A percentile compares a stretch with the other conserved stretches of the same genome.
phyloP scores from a whole-genome alignment of 106 monocot genomes.

The Acanthochlamys bracteata region DNA sequence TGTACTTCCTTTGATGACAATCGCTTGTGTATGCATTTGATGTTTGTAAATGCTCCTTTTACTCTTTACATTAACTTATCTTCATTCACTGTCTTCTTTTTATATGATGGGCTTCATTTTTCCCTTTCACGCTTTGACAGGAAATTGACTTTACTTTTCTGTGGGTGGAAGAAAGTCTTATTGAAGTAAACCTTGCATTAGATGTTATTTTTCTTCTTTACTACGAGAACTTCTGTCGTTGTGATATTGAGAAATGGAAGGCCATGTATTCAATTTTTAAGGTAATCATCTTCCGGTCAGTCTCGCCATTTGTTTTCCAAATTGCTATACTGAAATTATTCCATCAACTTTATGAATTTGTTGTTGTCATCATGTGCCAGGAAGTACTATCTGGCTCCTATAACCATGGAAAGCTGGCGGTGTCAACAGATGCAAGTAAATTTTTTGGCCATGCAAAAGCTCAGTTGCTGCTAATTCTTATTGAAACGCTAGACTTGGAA shows the following conservation, averaged over 20 bases:
- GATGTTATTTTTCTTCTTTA: conserved; percentile 81
- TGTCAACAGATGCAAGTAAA: conserved; percentile 53
- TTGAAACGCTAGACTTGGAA: conserved; percentile 84
- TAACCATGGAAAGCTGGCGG: conserved; percentile 54
- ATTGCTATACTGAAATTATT: too few species aligned
- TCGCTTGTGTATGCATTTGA: too few species aligned
- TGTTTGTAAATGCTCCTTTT: too few species aligned
- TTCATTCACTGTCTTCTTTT: not conserved
- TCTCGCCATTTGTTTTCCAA: not conserved
- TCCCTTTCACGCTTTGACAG: conserved; percentile 24
- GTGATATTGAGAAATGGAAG: conserved; percentile 59
- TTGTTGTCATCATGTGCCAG: too few species aligned
- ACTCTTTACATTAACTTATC: not conserved
- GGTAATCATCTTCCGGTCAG: conserved; percentile 25
- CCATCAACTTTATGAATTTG: too few species aligned
- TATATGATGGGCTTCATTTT: conserved; percentile 2
- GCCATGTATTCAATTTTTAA: conserved; percentile 51
- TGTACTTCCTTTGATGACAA: too few species aligned
- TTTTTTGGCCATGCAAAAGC: conserved; percentile 56
- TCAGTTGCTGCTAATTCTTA: conserved; percentile 76
- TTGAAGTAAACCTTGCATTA: conserved; percentile 68
- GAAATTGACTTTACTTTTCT: conserved; percentile 50
- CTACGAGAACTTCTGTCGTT: conserved; percentile 70
- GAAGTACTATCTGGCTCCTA: conserved; percentile 42
- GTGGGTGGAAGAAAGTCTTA: conserved; percentile 76